phyloP scores from a whole-genome alignment of 371 early-diverging fungal species.

The Furculomyces boomerangus region DNA sequence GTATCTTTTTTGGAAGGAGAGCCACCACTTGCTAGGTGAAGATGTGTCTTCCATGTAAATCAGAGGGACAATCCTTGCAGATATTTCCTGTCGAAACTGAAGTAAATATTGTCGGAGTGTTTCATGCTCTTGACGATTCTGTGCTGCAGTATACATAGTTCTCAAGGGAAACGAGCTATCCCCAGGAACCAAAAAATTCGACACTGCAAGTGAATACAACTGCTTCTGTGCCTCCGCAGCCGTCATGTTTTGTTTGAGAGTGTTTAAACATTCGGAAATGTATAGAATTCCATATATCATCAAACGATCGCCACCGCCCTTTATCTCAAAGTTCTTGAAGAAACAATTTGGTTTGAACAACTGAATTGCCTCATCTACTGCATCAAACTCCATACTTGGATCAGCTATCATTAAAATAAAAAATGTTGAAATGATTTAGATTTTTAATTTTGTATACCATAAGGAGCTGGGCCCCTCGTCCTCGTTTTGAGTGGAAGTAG shows the following conservation, averaged over 20 bases:
- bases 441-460: too few species aligned
- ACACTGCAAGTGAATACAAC: conserved; percentile 65
- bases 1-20: conserved; percentile 91
- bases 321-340: conserved; percentile 95
- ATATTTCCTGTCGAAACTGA: conserved; percentile 82
- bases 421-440: conserved; percentile 2
- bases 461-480: conserved; percentile 68
- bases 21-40: conserved; percentile 92
- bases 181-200: conserved; percentile 82
- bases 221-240: conserved; percentile 53
- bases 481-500: conserved; percentile 80
- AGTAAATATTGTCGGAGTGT: conserved; percentile 66
- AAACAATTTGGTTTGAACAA: conserved; percentile 90
- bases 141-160: conserved; percentile 62
- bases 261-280: conserved; percentile 69
- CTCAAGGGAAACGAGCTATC: conserved; percentile 83
- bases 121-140: conserved; percentile 57
- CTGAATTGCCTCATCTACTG: conserved; percentile 81
- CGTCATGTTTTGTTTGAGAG: conserved; percentile 37
- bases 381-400: conserved; percentile 52
- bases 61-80: conserved; percentile 45
- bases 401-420: conserved; percentile 19
- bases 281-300: conserved; percentile 85
- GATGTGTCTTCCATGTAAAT: conserved; percentile 55
- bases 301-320: conserved; percentile 79